phyloP scores from a whole-genome alignment of 495 filamentous ascomycete genomes.

The Parachaetomium inaequale region DNA sequence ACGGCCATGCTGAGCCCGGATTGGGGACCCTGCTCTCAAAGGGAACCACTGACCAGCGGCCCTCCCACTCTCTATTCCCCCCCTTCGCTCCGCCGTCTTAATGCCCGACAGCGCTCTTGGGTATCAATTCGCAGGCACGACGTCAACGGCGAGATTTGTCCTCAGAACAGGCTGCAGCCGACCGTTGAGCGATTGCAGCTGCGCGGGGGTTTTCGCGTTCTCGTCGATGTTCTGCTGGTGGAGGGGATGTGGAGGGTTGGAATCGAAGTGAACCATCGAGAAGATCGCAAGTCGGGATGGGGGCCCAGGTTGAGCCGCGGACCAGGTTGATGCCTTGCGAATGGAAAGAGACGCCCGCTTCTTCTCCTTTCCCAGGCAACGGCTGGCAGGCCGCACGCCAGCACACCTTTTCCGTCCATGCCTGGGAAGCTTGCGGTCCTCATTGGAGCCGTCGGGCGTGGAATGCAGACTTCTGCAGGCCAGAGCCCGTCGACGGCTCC shows the following conservation, averaged over 20 bases:
- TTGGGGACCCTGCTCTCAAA: constrained; percentile 14
- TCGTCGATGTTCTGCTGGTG: not conserved
- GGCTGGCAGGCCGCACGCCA: constrained; percentile 26
- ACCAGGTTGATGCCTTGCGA: constrained; percentile 15
- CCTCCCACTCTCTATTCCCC: constrained; percentile 9
- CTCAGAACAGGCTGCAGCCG: constrained; percentile 4
- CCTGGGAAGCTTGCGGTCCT: constrained; percentile 12
- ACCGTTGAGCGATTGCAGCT: not conserved
- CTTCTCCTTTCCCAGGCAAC: constrained; percentile 23
- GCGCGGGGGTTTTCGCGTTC: not conserved
- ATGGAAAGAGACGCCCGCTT: constrained; percentile 14
- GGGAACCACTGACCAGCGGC: constrained; percentile 17
- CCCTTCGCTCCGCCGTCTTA: constrained; percentile 23
- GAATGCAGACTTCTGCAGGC: constrained; percentile 32
- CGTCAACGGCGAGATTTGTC: constrained; percentile 8
- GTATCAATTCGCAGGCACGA: constrained; percentile 29
- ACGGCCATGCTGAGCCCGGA: constrained; percentile 17
- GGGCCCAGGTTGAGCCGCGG: constrained; percentile 8
- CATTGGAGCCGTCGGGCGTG: constrained; percentile 31
- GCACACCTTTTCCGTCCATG: constrained; percentile 25
- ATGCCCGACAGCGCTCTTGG: constrained; percentile 36
- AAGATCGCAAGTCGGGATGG: constrained; percentile 10
- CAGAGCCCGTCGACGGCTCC: constrained; percentile 16
- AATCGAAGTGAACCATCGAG: constrained; percentile 18
- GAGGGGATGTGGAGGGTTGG: not conserved